These are phyloP conservation scores for Buxus sempervirens DNA, from an alignment of 164 flowering plant genomes.

Conservation along the genomic window DNA sequence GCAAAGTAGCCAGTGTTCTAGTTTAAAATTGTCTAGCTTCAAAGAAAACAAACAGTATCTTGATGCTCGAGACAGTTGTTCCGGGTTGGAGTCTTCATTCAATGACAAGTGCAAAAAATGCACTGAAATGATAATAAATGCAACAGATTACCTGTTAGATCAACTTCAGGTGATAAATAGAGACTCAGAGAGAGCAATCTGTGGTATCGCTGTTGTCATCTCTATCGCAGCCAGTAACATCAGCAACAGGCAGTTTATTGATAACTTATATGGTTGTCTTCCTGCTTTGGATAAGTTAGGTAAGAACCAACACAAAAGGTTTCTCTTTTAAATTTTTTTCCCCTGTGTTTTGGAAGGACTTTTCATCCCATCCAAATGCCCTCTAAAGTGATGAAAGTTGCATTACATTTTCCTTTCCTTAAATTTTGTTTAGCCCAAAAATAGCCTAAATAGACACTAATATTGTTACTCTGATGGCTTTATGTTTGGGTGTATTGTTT, in stretches of 20 bases:
- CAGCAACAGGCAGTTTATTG: constrained; percentile 16
- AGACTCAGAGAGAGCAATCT: constrained; percentile 23
- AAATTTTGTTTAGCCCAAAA: too few species aligned
- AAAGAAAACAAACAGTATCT: not conserved
- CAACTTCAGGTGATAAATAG: too few species aligned
- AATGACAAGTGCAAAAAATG: constrained; percentile 30
- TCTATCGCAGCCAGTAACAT: constrained; percentile 26
- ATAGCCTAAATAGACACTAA: too few species aligned
- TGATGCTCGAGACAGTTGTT: constrained; percentile 21
- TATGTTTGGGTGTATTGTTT: too few species aligned
- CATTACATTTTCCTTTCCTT: too few species aligned
- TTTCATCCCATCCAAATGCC: too few species aligned
- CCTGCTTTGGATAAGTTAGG: constrained; percentile 29
- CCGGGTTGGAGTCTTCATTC: constrained; percentile 29
- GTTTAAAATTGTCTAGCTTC: constrained; percentile 12
- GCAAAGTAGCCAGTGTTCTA: constrained; percentile 35
- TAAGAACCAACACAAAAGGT: constrained; percentile 11
- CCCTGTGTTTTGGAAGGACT: too few species aligned
- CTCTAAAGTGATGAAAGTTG: too few species aligned
- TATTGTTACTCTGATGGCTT: too few species aligned
- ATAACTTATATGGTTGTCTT: constrained; percentile 46
- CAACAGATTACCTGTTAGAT: constrained; percentile 12
- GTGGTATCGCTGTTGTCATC: constrained; percentile 31
- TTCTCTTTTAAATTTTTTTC: too few species aligned
- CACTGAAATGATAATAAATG: constrained; percentile 12